Conservation (phyloP, 345 rosid species). For the Noccaea caerulescens region DNA sequence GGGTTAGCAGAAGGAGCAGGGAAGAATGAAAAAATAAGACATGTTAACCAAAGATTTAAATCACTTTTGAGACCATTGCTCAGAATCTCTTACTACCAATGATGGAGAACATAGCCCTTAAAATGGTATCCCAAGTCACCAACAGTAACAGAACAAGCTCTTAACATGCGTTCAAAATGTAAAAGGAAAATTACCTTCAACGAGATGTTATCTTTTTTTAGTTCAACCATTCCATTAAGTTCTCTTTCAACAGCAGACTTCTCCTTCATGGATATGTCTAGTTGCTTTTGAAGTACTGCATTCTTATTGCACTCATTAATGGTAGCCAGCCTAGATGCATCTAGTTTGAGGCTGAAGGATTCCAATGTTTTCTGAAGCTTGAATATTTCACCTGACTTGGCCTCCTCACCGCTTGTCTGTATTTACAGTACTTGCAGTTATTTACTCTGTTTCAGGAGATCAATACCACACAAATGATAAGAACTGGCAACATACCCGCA, state of each 20-base stretch:
- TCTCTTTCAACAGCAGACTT: slow-evolving; percentile 79
- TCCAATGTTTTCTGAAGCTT: slow-evolving; percentile 75
- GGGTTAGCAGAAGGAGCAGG: slow-evolving; percentile 11
- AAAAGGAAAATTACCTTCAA: slow-evolving; percentile 61
- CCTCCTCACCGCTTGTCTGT: slow-evolving; percentile 86
- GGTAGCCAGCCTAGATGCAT: slow-evolving; percentile 89
- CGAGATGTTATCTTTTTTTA: slow-evolving; percentile 68
- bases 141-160: slow-evolving; percentile 24
- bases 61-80: slow-evolving; percentile 14
- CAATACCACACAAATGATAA: slow-evolving; percentile 28
- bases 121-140: slow-evolving; percentile 21
- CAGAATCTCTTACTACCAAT: background rate
- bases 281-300: slow-evolving; percentile 79
- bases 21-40: slow-evolving; percentile 10
- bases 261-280: slow-evolving; percentile 72
- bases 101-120: slow-evolving; percentile 17
- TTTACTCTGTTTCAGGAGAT: slow-evolving; percentile 29
- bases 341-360: slow-evolving; percentile 81
- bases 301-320: slow-evolving; percentile 89
- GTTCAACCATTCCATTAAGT: slow-evolving; percentile 60
- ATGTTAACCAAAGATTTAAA: slow-evolving; percentile 16
- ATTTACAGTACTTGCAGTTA: slow-evolving; percentile 30
- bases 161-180: slow-evolving; percentile 1
- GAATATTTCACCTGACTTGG: slow-evolving; percentile 69
- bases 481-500: slow-evolving; percentile 65